These are phyloP conservation scores for Tricholoma sp. DNA, from an alignment of 768 basidiomycete species.

Conservation along the genomic window DNA sequence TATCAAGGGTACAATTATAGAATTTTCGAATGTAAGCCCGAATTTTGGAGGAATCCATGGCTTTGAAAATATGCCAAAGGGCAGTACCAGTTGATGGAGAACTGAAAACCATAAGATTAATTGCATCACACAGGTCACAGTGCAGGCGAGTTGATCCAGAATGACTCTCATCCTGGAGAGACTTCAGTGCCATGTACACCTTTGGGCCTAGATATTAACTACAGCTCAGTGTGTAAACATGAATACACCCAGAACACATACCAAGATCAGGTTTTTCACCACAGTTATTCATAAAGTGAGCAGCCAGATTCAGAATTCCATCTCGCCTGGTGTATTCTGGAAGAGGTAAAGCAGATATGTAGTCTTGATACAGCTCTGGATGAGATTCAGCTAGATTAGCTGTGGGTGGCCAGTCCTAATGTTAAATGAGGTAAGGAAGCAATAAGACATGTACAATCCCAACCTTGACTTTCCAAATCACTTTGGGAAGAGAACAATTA, in stretches of 20 bases:
- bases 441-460: neutral
- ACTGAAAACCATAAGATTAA: conserved; percentile 85
- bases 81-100: conserved; percentile 56
- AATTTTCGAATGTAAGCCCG: conserved; percentile 67
- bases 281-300: conserved; percentile 77
- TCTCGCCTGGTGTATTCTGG: conserved; percentile 86
- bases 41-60: conserved; percentile 70
- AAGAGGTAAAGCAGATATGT: conserved; percentile 73
- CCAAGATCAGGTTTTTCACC: conserved; percentile 68
- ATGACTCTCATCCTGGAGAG: conserved; percentile 55
- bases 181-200: conserved; percentile 88
- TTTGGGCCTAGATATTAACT: conserved; percentile 63
- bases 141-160: conserved; percentile 85
- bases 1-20: conserved; percentile 47
- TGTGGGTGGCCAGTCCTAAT: conserved; percentile 86
- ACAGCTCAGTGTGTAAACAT: conserved; percentile 2
- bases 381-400: conserved; percentile 78
- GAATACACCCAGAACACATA: conserved; percentile 27
- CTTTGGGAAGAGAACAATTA: neutral
- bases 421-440: neutral
- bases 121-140: conserved; percentile 90
- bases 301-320: conserved; percentile 80
- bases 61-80: conserved; percentile 85
- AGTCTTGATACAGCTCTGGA: conserved; percentile 82
- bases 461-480: neutral